A percentile compares a stretch with the other conserved stretches of the same genome.
phyloP scores from a whole-genome alignment of 768 basidiomycete species.

The Dentipellis sp. region DNA sequence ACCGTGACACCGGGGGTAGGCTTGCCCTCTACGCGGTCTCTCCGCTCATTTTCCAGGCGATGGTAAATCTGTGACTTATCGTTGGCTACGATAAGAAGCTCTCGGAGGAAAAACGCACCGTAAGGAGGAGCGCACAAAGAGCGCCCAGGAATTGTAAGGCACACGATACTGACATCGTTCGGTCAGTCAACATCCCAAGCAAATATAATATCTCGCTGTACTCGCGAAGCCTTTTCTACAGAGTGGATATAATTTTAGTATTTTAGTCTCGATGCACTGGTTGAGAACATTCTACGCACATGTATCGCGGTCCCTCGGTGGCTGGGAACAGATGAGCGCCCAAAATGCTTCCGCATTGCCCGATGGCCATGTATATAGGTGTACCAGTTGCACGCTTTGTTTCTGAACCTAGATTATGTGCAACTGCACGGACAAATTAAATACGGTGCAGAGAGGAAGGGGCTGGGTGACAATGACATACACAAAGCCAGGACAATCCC shows the following conservation, averaged over 20 bases:
- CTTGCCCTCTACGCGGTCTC: conserved; percentile 45
- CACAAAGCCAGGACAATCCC: conserved; percentile 74
- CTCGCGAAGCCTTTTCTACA: conserved; percentile 51
- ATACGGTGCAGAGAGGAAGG: background rate
- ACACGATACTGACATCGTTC: conserved; percentile 25
- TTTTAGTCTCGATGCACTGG: no score
- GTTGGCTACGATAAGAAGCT: conserved; percentile 13
- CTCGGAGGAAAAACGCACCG: conserved; percentile 25
- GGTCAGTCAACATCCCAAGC: background rate
- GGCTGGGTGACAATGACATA: conserved; percentile 24
- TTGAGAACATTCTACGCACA: conserved; percentile 29
- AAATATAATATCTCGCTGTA: conserved; percentile 17
- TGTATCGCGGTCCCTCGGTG: conserved; percentile 54
- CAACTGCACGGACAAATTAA: conserved; percentile 28
- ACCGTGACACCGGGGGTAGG: conserved; percentile 38
- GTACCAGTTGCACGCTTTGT: conserved; percentile 70
- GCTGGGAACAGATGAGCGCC: conserved; percentile 68
- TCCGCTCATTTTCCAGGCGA: conserved; percentile 46
- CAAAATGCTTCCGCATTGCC: conserved; percentile 68
- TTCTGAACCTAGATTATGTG: conserved; percentile 72
- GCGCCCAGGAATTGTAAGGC: conserved; percentile 48
- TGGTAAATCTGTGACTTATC: conserved; percentile 42
- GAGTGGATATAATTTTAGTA: background rate
- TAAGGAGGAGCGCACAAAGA: conserved; percentile 39
- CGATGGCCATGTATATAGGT: conserved; percentile 73